Base-by-base conservation (phyloP, 2,329 filamentous ascomycete genomes). In the Fusarium sp. region DNA sequence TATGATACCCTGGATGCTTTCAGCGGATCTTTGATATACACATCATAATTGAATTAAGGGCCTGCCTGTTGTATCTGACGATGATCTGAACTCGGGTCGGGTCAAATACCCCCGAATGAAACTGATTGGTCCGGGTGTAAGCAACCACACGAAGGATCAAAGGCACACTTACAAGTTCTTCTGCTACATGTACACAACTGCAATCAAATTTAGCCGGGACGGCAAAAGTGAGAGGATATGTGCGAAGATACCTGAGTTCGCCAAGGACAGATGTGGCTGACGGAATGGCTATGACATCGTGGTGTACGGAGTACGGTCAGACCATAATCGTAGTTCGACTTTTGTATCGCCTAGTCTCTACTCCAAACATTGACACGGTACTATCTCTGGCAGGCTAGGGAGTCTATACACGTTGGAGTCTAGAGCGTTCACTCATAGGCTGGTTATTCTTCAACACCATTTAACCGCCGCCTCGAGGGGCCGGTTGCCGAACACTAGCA, bases 61-160 rank as follows among this genome's bases (percentile, higher is more conserved):
- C 18, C 17, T 12, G 24, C 10, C 20, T 47, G 10, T 5, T 50
- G 36, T 48, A 54, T 63, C 54, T 51, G 42, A 51, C 28, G 47
- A 73, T 63, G 45, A 55, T 51, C 57, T 61, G 39, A 48, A 51
- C n/a, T 72, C 50, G 55, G 38, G 13, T 73, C 36, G 55, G 58
- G 34, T 55, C 38, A 73, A 30, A 47, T 30, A 36, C 20, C 34
- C 26, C 63, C 66, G 42, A 44, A 28, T 24, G 17, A 32, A 42
- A 60, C 47, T 56, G 44, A 74, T 74, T 74, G 71, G 71, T 39
- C 67, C 71, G 71, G 67, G 45, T 74, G 54, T 42, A 65, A 64
- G 22, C 22, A 55, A 62, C 42, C 26, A 52, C 22, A 14, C 57
- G 28, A 28, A 52, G 34, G 44, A 68, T 64, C 45, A 74, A 61